Evolutionary conservation across 192 early-diverging fungal species (phyloP), one percentile per base, ranked within the genome.

Genomic region (Backusella sp.): DNA sequence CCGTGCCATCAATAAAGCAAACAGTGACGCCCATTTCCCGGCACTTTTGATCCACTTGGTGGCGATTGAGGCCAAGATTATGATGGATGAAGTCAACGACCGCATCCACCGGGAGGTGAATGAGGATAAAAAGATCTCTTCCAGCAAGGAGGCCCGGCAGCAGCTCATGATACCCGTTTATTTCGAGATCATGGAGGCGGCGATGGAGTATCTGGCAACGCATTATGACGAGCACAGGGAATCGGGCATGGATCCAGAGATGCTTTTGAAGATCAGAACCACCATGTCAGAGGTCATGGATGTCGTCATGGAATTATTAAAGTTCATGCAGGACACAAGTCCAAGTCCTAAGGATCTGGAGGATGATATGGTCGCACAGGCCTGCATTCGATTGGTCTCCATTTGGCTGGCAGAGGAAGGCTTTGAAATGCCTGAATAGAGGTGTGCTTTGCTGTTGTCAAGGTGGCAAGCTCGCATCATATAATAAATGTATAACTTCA

Each of bases 131-230:
- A 70, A 35, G 30, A 52, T 65, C 14, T 17, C 19, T n/a, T 69
- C 5, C 59, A 56, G 21, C n/a, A 30, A 62, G 65, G 23, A 80
- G n/a, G 39, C 39, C 12, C 72, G 77, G 14, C 77, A 79, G 34
- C 49, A 79, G n/a, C 8, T 37, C n/a, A 79, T 83, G 82, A 34
- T 86, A 35, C 77, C 84, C 7, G 69, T 79, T 19, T 81, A 77
- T 76, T 86, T 81, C 66, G 75, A 79, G 41, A 83, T 86, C 28
- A 34, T 86, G 11, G 84, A 86, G 59, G 75, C 56, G 19, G 70
- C 80, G 6, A 86, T 86, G 26, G 77, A 81, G 39, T 83, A 81
- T 65, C 49, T 86, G 32, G 69, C 77, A 9, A 68, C 73, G 1
- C 49, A 74, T n/a, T 76, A 79, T 52, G 70, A 68, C 23, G 74